Base-by-base conservation (phyloP, 2,329 filamentous ascomycete genomes). In the Trichophyton simii region DNA sequence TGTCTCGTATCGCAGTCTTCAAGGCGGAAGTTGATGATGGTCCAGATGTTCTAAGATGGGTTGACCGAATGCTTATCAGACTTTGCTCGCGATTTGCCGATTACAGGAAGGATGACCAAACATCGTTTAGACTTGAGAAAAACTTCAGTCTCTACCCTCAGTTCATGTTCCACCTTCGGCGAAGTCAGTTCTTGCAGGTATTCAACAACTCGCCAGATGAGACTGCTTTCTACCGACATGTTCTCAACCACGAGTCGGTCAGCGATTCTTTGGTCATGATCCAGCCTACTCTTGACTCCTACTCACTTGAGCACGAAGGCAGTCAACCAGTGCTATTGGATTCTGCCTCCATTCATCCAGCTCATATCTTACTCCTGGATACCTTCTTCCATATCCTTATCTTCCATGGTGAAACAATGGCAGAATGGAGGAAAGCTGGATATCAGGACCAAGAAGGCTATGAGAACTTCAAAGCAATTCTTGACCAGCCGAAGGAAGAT, bases 361-460 rank as follows among this genome's bases (percentile, higher is more conserved):
- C 91, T 22, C 95, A 96, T 63, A 89, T 97, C 63, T 82, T 99
- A 58, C 84, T 99, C 9, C 86, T 99, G 61, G 94, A 99, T 70
- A 97, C 94, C 0, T 99, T 99, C 80, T 99, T 99, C 83, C 94
- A 99, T 74, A 99, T 99, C 64, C 84, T 99, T 61, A 99, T 99
- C 68, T 99, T 97, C 83, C 91, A 99, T 70, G 94, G 94, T 65
- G 92, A 99, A 79, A 97, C 92, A 0, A 88, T 97, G 75, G 94
- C 94, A 0, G 91, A 96, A 73, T 99, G 94, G 94, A 86, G 91
- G 66, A 97, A 99, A 75, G 91, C 91, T 18, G 94, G 94, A 0
- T 99, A 99, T 72, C 94, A 99, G 68, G 91, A 96, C 1, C 92
- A 97, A 74, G 92, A 96, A 72, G 94, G 94, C 8, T 99, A 99